These are phyloP conservation scores for Hymenoscyphus scutula DNA, from an alignment of 2,329 filamentous ascomycete species.

Conservation along the genomic window DNA sequence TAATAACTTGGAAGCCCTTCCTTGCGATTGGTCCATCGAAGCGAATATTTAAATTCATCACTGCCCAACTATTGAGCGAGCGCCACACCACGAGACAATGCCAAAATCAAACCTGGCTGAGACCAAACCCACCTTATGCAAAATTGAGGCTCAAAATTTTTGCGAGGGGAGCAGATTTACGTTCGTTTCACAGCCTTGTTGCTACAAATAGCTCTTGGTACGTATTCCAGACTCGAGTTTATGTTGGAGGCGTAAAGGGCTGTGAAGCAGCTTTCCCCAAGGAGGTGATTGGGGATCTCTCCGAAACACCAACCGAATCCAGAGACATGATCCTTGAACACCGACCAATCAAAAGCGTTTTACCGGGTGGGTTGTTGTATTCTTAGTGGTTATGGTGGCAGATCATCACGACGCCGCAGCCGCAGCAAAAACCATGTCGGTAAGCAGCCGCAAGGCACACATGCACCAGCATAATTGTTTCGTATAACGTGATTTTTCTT, in stretches of 20 bases:
- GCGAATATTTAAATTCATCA: not conserved
- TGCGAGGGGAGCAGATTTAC: not conserved
- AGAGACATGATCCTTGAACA: not conserved
- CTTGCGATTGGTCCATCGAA: not conserved
- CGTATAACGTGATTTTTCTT: slow-evolving; percentile 2
- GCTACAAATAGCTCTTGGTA: not conserved
- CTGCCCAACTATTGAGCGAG: not conserved
- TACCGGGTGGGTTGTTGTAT: not conserved
- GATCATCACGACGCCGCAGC: not conserved
- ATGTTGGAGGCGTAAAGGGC: slow-evolving; percentile 2
- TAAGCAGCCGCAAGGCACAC: not conserved
- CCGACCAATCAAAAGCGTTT: not conserved
- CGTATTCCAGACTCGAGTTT: not conserved
- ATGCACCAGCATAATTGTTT: not conserved
- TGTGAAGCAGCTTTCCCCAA: not conserved
- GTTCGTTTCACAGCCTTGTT: not conserved
- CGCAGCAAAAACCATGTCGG: not conserved
- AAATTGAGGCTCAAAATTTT: not conserved
- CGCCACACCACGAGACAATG: not conserved
- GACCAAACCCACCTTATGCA: not conserved
- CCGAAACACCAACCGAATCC: slow-evolving; percentile 3
- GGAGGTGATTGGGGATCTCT: not conserved
- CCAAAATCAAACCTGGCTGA: not conserved
- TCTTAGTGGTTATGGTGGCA: not conserved
- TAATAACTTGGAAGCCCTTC: slow-evolving; percentile 25